Conservation (phyloP, 106 monocot genomes). For the Dioscorea dumetorum region DNA sequence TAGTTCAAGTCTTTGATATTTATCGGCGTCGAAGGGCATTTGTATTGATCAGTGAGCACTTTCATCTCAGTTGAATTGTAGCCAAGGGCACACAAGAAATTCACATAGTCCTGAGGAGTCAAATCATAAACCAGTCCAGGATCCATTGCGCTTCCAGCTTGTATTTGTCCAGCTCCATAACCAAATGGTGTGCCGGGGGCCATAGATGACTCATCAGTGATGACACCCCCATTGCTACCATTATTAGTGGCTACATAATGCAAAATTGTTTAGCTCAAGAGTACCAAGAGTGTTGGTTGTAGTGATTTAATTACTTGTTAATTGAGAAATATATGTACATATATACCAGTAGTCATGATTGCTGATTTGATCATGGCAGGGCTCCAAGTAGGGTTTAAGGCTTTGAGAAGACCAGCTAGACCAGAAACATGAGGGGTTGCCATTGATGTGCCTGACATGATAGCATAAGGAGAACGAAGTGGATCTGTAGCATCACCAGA, state of each 20-base stretch:
- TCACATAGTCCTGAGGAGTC: constrained; percentile 22
- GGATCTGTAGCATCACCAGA: neutral
- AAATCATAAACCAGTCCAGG: constrained; percentile 60
- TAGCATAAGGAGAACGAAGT: constrained; percentile 12
- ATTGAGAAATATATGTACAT: neutral
- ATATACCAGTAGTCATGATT: constrained; percentile 55
- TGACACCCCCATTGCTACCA: too few relatives aligned
- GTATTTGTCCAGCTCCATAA: constrained; percentile 37
- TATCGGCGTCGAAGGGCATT: constrained; percentile 24
- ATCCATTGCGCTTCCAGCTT: constrained; percentile 31
- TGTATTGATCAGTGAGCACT: neutral
- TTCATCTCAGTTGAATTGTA: constrained; percentile 14
- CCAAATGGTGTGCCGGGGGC: constrained; percentile 23
- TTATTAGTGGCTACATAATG: constrained; percentile 11
- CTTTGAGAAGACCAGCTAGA: constrained; percentile 40
- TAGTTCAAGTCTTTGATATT: constrained; percentile 50
- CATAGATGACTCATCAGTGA: neutral
- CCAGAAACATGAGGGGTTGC: constrained; percentile 48
- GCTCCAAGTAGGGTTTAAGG: constrained; percentile 41
- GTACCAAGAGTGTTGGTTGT: too few relatives aligned
- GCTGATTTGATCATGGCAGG: constrained; percentile 39
- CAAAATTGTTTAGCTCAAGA: neutral
- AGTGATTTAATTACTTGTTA: too few relatives aligned
- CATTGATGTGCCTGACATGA: constrained; percentile 51
- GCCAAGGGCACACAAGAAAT: constrained; percentile 36